Evolutionary conservation across 2,329 filamentous ascomycete genomes (phyloP), one percentile per base, ranked within the genome.

Genomic region (Raffaelea arxii): DNA sequence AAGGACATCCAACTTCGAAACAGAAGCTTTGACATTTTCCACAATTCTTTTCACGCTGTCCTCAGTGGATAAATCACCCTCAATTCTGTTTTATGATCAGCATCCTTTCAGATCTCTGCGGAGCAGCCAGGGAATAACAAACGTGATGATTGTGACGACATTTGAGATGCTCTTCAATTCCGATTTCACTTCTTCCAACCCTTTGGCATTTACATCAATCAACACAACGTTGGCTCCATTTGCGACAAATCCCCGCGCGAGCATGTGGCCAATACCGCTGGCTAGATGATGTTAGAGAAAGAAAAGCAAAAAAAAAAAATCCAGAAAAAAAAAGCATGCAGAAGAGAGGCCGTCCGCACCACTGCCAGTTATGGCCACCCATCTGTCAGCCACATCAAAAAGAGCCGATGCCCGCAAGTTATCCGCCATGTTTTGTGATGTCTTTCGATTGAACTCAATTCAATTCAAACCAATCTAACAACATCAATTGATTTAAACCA

Each of bases 221-320:
- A 53, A 25, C 19, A 56, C 51, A 14, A 44, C 42, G 30, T 49
- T 47, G 16, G 53, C 51, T 10, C 53, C 51, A 37, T 56, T 56
- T 16, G 46, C 51, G 6, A 44, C 37, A 36, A 51, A 56, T 16
- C 49, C 49, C 16, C 46, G 46, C 6, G 46, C 49, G n/a, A 53
- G 38, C 54, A 55, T 55, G 19, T 43, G 49, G 21, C 54, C 54
- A 37, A 55, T 54, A 11, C 54, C 54, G 21, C 45, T 43, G 24
- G 45, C 45, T 47, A 23, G 32, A n/a, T 7, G 32, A n/a, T n/a
- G n/a, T n/a, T n/a, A n/a, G n/a, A n/a, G n/a, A n/a, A n/a, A n/a
- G n/a, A n/a, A n/a, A n/a, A n/a, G n/a, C n/a, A n/a, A n/a, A n/a
- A n/a, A n/a, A n/a, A n/a, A n/a, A n/a, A n/a, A n/a, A n/a, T n/a